A percentile compares a stretch with the other conserved stretches of the same genome.
Conservation (phyloP, 352 stramenopile genomes). For the Aphanomyces stellatus region DNA sequence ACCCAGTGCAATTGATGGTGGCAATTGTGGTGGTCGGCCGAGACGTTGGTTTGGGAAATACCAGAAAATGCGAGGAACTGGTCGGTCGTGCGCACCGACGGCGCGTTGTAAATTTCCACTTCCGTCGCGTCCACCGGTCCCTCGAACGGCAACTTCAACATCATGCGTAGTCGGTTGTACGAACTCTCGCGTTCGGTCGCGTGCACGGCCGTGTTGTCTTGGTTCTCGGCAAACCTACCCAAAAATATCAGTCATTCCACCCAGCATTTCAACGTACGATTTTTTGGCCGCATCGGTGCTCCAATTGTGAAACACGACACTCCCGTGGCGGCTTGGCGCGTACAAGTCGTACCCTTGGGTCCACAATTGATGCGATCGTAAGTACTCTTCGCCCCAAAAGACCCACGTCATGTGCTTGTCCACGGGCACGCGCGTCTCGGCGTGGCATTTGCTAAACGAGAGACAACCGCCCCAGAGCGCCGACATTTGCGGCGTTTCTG, state of each 20-base stretch:
- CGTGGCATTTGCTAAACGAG: constrained; percentile 25
- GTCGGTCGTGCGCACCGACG: background rate
- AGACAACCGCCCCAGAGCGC: constrained; percentile 24
- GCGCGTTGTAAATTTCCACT: background rate
- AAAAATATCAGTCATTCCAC: background rate
- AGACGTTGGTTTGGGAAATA: background rate
- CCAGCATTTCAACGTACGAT: background rate
- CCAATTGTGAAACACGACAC: constrained; percentile 64
- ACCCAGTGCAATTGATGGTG: background rate
- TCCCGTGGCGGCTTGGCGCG: constrained; percentile 9
- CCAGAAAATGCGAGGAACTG: background rate
- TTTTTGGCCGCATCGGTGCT: constrained; percentile 19
- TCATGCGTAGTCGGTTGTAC: background rate
- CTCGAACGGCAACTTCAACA: background rate
- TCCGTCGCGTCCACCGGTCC: background rate
- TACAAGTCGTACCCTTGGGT: constrained; percentile 26
- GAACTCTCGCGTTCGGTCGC: background rate
- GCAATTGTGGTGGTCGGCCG: background rate
- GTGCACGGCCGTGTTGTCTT: background rate
- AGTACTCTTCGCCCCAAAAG: constrained; percentile 25
- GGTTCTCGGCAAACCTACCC: background rate
- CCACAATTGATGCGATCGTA: constrained; percentile 22
- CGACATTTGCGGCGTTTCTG: constrained; percentile 25
- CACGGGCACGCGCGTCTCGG: constrained; percentile 20
- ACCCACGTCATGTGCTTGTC: constrained; percentile 25